Base-by-base conservation (phyloP, 176 grass and related monocot genomes). In the Puya raimondii region DNA sequence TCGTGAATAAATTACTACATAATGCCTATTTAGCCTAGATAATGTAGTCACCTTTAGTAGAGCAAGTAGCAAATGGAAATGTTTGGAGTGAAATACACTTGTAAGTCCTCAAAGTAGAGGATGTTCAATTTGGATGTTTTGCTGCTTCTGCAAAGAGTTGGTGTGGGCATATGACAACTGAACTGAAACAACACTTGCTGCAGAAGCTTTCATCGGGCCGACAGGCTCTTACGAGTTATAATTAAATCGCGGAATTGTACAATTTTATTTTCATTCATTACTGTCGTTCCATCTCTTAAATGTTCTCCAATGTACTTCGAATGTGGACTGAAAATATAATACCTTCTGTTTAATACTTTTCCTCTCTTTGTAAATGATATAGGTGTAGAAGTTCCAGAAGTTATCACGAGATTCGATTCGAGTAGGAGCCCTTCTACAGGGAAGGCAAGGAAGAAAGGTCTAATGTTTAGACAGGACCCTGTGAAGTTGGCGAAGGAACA, bases 371-470 rank as follows among this genome's bases (percentile, higher is more conserved):
- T 58, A 58, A 58, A 17, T 58, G 50, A 26, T 23, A 12, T 61
- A 96, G 88, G 92, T 83, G 84, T 78, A 68, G 73, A 87, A 76
- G 79, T 96, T 11, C 92, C 88, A 61, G 88, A 92, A 79, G 81
- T 85, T 53, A 85, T 96, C 74, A 92, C 86, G 56, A 92, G 79
- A 64, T 96, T 96, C 72, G 81, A 72, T 72, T 86, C 80, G 14
- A 66, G 73, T 27, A 86, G 81, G 78, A 89, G 86, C 73, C 80
- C 83, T 25, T 86, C 80, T 48, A 83, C 79, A 26, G 79, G 84
- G 42, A 88, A 86, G 64, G 64, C 79, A 53, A 52, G 86, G 23
- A 96, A 87, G 48, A 80, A 63, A 64, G n/a, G 51, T 64, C 65
- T 64, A 50, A 73, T 66, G 17, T 1, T 49, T 57, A 69, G 70